Evolutionary conservation across 2,329 filamentous ascomycete genomes (phyloP), one percentile per base, ranked within the genome.

Genomic region (Leptographium wingfieldii): DNA sequence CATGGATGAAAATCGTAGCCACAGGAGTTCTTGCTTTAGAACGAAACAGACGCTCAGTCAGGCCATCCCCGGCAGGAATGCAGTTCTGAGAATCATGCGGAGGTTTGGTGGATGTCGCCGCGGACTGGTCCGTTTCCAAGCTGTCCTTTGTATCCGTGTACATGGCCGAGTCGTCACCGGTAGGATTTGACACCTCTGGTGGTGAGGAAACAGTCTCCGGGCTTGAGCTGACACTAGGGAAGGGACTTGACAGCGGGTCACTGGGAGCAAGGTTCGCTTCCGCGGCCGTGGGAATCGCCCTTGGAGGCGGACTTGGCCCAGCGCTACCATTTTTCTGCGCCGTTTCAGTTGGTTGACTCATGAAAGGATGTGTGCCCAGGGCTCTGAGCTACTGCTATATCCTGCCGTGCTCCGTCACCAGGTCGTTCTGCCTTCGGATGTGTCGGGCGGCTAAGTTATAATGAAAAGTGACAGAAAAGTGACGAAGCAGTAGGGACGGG

Each of bases 1-100:
- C 94, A 72, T 99, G 94, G 53, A 99, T 86, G 71, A 96, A 97
- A 58, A 99, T 92, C 61, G 90, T 91, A 60, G 74, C 66, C 16
- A 67, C 58, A 5, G 66, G 65, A 0, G 48, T 61, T 25, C 62
- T 64, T 9, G 59, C n/a, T 25, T 61, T 64, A 46, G 61, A 59
- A n/a, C 57, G 64, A 61, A 66, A 68, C 58, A 68, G 62, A 60
- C 67, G 68, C 63, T 67, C 65, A 16, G 56, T 57, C 64, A 67
- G 62, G 55, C 65, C 66, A 59, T 65, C 64, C 55, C 59, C 57
- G 3, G 48, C 54, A 3, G 57, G 25, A 10, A 7, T 29, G 6
- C 29, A 27, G 6, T 57, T 10, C 38, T 60, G 55, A 3, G 54
- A 40, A 10, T 51, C 51, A 16, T n/a, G 38, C 3, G 31, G 22